These are phyloP conservation scores for Yamadazyma trypodendri DNA, from an alignment of 1,139 yeast species.

Conservation along the genomic window DNA sequence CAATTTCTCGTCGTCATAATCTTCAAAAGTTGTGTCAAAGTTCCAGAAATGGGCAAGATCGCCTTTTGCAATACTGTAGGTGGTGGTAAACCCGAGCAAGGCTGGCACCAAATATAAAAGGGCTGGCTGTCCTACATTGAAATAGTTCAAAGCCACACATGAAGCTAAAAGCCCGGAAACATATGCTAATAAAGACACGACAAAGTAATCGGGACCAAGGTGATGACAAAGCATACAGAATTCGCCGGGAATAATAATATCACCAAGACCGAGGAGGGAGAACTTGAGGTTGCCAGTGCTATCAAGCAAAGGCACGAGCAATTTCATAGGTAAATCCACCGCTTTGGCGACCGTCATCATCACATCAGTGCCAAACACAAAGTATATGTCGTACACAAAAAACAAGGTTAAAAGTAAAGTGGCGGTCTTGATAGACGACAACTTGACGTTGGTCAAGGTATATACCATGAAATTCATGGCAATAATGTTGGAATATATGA, in stretches of 20 bases:
- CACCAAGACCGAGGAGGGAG: slow-evolving; percentile 55
- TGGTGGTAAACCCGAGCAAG: slow-evolving; percentile 32
- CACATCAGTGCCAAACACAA: slow-evolving; percentile 61
- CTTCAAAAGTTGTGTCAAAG: slow-evolving; percentile 11
- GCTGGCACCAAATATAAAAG: slow-evolving; percentile 61
- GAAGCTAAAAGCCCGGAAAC: slow-evolving; percentile 44
- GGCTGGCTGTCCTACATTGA: slow-evolving; percentile 63
- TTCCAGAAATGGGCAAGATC: slow-evolving; percentile 43
- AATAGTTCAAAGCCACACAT: slow-evolving; percentile 35
- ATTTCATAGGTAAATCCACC: slow-evolving; percentile 55
- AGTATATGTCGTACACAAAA: slow-evolving; percentile 62
- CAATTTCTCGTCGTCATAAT: slow-evolving; percentile 11
- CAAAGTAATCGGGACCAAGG: slow-evolving; percentile 50
- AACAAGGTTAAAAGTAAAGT: slow-evolving; percentile 45
- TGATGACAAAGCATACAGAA: slow-evolving; percentile 50
- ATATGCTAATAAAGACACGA: slow-evolving; percentile 42
- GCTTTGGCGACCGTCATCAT: slow-evolving; percentile 64
- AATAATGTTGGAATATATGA: slow-evolving; percentile 28
- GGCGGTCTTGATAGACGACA: slow-evolving; percentile 30
- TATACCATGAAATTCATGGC: slow-evolving; percentile 30
- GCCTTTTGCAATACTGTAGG: slow-evolving; percentile 31
- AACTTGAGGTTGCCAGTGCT: not conserved
- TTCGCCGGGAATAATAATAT: slow-evolving; percentile 57
- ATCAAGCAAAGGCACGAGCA: slow-evolving; percentile 42
- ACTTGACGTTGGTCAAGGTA: slow-evolving; percentile 22